phyloP scores from a whole-genome alignment of 2,329 filamentous ascomycete genomes.

The Clarireedia monteithiana region DNA sequence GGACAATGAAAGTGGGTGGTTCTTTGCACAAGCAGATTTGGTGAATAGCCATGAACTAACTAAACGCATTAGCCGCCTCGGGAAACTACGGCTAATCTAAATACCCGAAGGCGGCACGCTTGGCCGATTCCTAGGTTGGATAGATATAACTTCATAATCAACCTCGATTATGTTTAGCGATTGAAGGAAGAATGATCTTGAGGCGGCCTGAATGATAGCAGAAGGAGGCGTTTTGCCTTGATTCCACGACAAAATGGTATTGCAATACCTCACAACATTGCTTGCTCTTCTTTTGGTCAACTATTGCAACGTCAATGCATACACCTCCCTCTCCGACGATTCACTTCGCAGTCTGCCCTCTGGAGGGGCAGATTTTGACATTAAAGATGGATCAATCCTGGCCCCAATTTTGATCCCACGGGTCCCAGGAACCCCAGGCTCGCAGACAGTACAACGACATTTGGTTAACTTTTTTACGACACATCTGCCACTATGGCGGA shows the following conservation, averaged over 20 bases:
- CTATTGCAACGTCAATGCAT: slow-evolving; percentile 17
- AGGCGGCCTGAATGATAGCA: slow-evolving; percentile 10
- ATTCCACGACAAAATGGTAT: slow-evolving; percentile 13
- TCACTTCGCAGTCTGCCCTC: slow-evolving; percentile 64
- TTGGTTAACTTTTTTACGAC: slow-evolving; percentile 74
- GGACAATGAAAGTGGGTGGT: not conserved
- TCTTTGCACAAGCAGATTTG: not conserved
- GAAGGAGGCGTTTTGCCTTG: slow-evolving; percentile 18
- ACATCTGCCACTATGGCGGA: slow-evolving; percentile 68
- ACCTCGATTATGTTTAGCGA: not conserved
- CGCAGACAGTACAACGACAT: slow-evolving; percentile 64
- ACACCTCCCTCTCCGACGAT: slow-evolving; percentile 58
- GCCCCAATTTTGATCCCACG: slow-evolving; percentile 82
- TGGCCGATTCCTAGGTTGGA: not conserved
- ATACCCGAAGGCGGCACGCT: not conserved
- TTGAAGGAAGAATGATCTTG: slow-evolving; percentile 20
- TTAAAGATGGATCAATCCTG: slow-evolving; percentile 65
- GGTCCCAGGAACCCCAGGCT: slow-evolving; percentile 79
- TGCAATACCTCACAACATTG: slow-evolving; percentile 11
- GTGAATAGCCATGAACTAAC: no score
- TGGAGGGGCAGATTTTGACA: slow-evolving; percentile 71
- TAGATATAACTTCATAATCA: not conserved
- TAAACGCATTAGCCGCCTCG: not conserved
- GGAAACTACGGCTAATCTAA: not conserved
- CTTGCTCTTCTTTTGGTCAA: slow-evolving; percentile 15